phyloP scores from a whole-genome alignment of 129 eudicot species.

The Lonicera japonica region DNA sequence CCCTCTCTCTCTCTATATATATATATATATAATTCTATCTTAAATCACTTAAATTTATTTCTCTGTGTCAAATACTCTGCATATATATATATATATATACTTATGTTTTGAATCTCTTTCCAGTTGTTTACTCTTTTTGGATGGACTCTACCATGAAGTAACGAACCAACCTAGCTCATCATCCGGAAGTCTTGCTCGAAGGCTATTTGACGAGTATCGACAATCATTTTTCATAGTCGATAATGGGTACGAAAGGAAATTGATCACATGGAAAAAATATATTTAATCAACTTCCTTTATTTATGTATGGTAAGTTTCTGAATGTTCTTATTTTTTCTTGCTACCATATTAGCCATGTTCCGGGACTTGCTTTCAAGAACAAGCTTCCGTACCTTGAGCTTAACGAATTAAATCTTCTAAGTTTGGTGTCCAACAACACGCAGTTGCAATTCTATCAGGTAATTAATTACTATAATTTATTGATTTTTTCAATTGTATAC shows the following conservation, averaged over 20 bases:
- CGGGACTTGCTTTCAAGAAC: conserved; percentile 71
- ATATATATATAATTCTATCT: no score
- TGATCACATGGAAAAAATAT: not conserved
- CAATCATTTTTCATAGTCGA: conserved; percentile 18
- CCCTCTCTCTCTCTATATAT: not conserved
- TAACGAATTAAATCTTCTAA: conserved; percentile 39
- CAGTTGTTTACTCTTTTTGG: conserved; percentile 51
- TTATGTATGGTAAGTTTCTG: not conserved
- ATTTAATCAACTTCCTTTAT: not conserved
- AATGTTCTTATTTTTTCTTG: not conserved
- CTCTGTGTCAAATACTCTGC: not conserved
- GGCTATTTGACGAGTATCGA: conserved; percentile 41
- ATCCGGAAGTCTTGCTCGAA: conserved; percentile 24
- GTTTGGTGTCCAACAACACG: conserved; percentile 25
- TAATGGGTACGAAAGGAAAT: not conserved
- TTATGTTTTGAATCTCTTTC: not conserved
- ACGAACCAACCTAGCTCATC: conserved; percentile 42
- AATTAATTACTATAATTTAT: not conserved
- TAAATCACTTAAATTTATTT: not conserved
- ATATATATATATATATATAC: not conserved
- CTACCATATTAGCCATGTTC: conserved; percentile 38
- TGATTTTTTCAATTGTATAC: not conserved
- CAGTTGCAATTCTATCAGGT: conserved; percentile 85
- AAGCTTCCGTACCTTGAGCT: conserved; percentile 48
- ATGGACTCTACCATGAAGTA: conserved; percentile 52